Base-by-base conservation (phyloP, 1,284 basidiomycete genomes). In the Microbotryum violaceum region DNA sequence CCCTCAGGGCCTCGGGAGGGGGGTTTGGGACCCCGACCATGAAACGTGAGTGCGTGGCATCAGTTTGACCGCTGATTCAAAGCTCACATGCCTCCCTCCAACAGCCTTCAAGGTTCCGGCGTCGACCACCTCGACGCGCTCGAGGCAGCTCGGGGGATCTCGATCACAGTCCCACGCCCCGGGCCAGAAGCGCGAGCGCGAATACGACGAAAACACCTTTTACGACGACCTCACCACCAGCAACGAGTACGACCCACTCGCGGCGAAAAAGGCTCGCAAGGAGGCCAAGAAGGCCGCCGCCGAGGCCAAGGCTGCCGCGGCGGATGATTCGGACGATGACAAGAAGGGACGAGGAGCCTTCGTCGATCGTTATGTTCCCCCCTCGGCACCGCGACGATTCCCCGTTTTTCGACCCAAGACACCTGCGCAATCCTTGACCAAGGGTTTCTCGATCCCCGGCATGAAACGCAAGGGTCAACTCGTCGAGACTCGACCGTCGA, bases 391-490 rank as follows among this genome's bases (percentile, higher is more conserved):
- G 9, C 66, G 61, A 49, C 51, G n/a, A 54, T 96, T 85, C 71
- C 90, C 91, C 1, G 85, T 90, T 45, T 94, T 85, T 78, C 85
- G 84, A 68, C 85, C 86, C 16, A 93, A 90, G 74, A 86, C 89
- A 0, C 86, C 89, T 74, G 81, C 82, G 23, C 75, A 83, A 63
- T 76, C 86, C 4, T 75, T 78, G 48, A 75, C 74, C 66, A 71
- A 79, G 51, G 73, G 70, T 67, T 98, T 97, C 77, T 83, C 86
- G 6, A 85, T 98, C 67, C 96, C 94, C 1, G 82, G 84, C 10
- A 97, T 98, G 83, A 83, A 78, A 54, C 87, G 83, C 74, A 74
- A 86, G 51, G 89, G 92, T 18, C 83, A 87, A 60, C 69, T 84
- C 9, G 79, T 97, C 12, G 77, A 82, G 8, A 81, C 85, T 18